Evolutionary conservation across 139 green algal species (phyloP).

Genomic region (Edaphochlamys debaryana): DNA sequence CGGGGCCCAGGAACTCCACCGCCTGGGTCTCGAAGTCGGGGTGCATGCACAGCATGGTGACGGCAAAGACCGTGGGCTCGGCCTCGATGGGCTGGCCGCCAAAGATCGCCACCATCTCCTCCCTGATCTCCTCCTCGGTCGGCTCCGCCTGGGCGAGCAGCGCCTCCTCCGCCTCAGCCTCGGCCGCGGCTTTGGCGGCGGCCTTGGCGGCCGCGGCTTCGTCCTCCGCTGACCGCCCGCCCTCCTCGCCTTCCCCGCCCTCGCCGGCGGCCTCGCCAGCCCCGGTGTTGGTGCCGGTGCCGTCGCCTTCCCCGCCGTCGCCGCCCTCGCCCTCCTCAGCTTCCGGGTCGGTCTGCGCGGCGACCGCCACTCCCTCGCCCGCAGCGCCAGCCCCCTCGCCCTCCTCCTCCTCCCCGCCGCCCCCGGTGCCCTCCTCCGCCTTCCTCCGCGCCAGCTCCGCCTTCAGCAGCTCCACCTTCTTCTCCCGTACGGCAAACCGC

Average conservation of each 20-base stretch:
- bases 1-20: slow-evolving; percentile 40
- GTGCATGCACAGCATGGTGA: slow-evolving; percentile 78
- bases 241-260: too few relatives aligned
- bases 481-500: slow-evolving; percentile 1
- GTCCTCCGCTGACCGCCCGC: neutral
- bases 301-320: neutral
- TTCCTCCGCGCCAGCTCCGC: slow-evolving; percentile 16
- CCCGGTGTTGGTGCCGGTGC: too few relatives aligned
- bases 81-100: neutral
- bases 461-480: slow-evolving; percentile 17
- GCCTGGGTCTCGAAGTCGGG: slow-evolving; percentile 55
- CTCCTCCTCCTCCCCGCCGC: neutral
- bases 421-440: neutral
- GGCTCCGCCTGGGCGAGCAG: slow-evolving; percentile 17
- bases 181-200: neutral
- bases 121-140: slow-evolving; percentile 48
- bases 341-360: neutral
- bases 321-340: neutral
- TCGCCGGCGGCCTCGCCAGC: neutral
- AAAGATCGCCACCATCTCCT: slow-evolving; percentile 55
- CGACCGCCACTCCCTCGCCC: neutral
- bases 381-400: neutral
- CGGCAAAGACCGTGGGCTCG: slow-evolving; percentile 55
- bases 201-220: too few relatives aligned
- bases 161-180: neutral